These are phyloP conservation scores for Paecilomyces niveus DNA, from an alignment of 2,329 filamentous ascomycete species.

Conservation along the genomic window DNA sequence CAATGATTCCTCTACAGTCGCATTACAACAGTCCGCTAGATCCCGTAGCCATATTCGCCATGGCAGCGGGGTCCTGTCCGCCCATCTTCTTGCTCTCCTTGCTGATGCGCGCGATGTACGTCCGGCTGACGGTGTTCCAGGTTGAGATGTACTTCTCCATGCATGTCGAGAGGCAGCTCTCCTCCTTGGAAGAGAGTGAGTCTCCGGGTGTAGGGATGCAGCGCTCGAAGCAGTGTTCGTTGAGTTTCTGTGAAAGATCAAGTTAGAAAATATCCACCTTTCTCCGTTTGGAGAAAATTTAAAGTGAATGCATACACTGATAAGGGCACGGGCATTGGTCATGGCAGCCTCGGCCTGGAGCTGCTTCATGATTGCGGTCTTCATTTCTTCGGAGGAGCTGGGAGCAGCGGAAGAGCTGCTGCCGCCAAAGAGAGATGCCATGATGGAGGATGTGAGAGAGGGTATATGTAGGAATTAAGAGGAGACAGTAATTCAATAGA, in stretches of 20 bases:
- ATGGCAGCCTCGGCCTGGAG: conserved; percentile 59
- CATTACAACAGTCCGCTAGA: conserved; percentile 1
- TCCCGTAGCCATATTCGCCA: conserved; percentile 12
- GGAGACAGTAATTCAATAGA: neutral
- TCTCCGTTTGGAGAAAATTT: neutral
- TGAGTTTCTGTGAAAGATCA: conserved; percentile 56
- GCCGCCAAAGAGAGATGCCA: conserved; percentile 31
- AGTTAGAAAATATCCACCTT: neutral
- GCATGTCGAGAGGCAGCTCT: conserved; percentile 65
- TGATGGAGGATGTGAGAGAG: conserved; percentile 12
- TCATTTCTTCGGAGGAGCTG: conserved; percentile 28
- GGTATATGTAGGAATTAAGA: neutral
- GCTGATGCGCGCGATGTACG: conserved; percentile 54
- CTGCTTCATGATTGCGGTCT: conserved; percentile 56
- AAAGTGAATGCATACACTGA: conserved; percentile 49
- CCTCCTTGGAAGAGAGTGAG: conserved; percentile 60
- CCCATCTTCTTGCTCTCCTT: conserved; percentile 51
- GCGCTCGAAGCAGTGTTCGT: conserved; percentile 72
- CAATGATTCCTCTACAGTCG: neutral
- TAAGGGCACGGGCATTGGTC: conserved; percentile 61
- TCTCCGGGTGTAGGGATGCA: conserved; percentile 63
- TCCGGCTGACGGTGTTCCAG: conserved; percentile 67
- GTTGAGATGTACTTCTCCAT: conserved; percentile 80
- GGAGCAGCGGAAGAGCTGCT: conserved; percentile 17
- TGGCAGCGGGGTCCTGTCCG: conserved; percentile 16